Evolutionary conservation across 1,284 basidiomycete species (phyloP), one percentile per base, ranked within the genome.

Genomic region (Stereum hirsutum): DNA sequence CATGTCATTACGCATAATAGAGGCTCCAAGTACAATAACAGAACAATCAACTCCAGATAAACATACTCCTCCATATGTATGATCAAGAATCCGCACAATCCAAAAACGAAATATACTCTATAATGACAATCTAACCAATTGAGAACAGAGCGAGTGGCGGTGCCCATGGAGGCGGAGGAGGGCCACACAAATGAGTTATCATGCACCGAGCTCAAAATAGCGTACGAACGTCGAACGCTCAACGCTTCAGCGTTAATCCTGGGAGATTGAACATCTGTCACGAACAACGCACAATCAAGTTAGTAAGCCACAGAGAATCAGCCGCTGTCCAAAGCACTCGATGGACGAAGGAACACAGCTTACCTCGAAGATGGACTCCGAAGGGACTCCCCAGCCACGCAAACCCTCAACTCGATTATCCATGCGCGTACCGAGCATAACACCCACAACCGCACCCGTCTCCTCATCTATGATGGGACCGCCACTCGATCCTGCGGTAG

Each of bases 331-430:
- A 14, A 21, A 14, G 7, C 4, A 12, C 15, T 25, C 24, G 2
- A 12, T 19, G 4, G 5, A 15, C 32, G 28, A 21, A 20, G 20
- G 4, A 35, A 14, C 15, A 38, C 1, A 3, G 49, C 64, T 41
- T 46, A 75, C 78, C 70, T 83, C 81, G 51, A 74, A 84, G 15
- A 86, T 73, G 40, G 72, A 65, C 56, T 88, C 83, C 0, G 78
- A 68, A 0, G 81, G 80, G 3, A 78, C 74, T n/a, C 78, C 81
- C 70, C 81, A 84, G 0, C 83, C 81, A 25, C 75, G 62, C 24
- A 70, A 55, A 6, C 79, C 80, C 42, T 76, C 73, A 4, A 81
- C 59, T 11, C 68, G 57, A 50, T 64, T 75, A 46, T 78, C 71
- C 69, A 78, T 75, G 54, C 74, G 68, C 30, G 73, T 71, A 3